Evolutionary conservation across 768 basidiomycete genomes (phyloP), one percentile per base, ranked within the genome.

Genomic region (Auriscalpium microsporum): DNA sequence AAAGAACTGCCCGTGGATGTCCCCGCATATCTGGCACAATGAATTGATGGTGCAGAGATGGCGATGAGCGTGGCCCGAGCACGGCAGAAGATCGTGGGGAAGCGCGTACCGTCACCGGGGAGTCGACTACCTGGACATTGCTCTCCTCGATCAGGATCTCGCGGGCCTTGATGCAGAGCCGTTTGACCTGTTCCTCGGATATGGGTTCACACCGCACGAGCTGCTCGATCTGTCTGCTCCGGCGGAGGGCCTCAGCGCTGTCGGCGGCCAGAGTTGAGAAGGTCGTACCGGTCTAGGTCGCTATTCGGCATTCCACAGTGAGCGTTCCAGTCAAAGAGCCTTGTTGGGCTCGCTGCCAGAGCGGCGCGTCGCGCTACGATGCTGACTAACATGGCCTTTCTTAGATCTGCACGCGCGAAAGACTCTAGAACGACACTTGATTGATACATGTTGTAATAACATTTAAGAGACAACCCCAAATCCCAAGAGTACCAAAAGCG

Each of bases 81-180:
- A 21, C 45, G n/a, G 21, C 44, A 53, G 34, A 1, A 54, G 40
- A 16, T 19, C 49, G 44, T 23, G 33, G 13, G 53, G 57, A 55
- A 56, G 52, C 64, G 74, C 83, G 72, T 73, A 86, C 94, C 63
- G 95, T 97, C 13, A 97, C 94, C 13, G 95, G 95, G 46, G 93
- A 86, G 73, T 97, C 94, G 36, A 98, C 89, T 61, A 86, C 82
- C 68, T 97, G 94, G 1, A 99, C 94, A 68, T 99, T 99, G 2
- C 89, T 95, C 71, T 98, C 95, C 71, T 98, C 95, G 64, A 97
- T 91, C 35, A 97, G 75, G 55, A 97, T 94, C 73, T 98, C 96
- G 56, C 94, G 81, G 23, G 96, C 96, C 67, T 96, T 97, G 64
- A 94, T 76, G 72, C 95, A 99, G 8, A 99, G 79, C 62, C 88